Conservation (phyloP, 139 green algal species). For the Pycnococcus provasolii region DNA sequence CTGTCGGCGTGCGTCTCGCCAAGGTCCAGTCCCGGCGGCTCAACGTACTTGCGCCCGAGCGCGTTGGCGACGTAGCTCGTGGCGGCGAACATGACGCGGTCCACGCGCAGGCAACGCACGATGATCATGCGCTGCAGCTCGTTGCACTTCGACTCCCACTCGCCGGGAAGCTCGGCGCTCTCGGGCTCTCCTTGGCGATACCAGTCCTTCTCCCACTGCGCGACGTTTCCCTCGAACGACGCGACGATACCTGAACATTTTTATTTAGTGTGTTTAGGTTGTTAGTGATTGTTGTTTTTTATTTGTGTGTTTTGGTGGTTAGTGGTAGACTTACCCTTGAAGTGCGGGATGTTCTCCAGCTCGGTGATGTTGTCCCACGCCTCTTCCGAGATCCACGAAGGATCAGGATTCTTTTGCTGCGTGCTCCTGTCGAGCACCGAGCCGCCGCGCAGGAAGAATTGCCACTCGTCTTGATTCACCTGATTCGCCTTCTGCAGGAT, state of each 20-base stretch:
- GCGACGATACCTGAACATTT: constrained; percentile 7
- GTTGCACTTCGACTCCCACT: constrained; percentile 69
- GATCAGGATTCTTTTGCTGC: constrained; percentile 53
- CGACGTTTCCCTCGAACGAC: constrained; percentile 35
- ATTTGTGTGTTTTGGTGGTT: too few relatives aligned
- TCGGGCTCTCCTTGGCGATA: constrained; percentile 52
- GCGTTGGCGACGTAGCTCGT: constrained; percentile 59
- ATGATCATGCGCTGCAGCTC: constrained; percentile 53
- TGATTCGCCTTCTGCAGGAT: constrained; percentile 46
- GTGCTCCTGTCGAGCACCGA: constrained; percentile 53
- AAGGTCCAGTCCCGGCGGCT: constrained; percentile 73
- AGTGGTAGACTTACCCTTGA: constrained; percentile 37
- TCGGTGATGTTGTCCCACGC: constrained; percentile 69
- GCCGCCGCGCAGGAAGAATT: constrained; percentile 67
- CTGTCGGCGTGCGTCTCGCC: constrained; percentile 54
- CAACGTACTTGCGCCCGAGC: constrained; percentile 67
- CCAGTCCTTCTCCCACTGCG: constrained; percentile 52
- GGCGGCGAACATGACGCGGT: constrained; percentile 64
- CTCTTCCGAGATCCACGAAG: constrained; percentile 56
- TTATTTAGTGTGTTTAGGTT: too few relatives aligned
- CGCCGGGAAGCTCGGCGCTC: constrained; percentile 53
- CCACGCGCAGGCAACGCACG: constrained; percentile 44
- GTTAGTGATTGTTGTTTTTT: too few relatives aligned
- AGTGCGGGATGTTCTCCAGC: constrained; percentile 58
- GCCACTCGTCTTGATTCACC: constrained; percentile 67